Percentiles rank a stretch among this genome's conserved stretches.
phyloP scores from a whole-genome alignment of 257 asterid species.

The Solanum sitiens region DNA sequence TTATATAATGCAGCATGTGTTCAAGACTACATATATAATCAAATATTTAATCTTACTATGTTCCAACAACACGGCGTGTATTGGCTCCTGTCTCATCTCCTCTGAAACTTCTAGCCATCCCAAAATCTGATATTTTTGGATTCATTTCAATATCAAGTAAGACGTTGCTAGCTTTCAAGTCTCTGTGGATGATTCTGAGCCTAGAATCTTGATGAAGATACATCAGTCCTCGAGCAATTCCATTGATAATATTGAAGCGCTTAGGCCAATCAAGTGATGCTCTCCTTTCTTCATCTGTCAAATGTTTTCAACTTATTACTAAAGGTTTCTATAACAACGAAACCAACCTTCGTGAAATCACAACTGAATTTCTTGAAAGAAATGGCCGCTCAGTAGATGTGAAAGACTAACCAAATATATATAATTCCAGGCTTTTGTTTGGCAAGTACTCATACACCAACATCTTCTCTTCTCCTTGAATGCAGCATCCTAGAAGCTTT shows the following conservation, averaged over 20 bases:
- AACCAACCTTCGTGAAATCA: background rate
- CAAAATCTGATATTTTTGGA: slow-evolving; percentile 55
- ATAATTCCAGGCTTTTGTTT: slow-evolving; percentile 20
- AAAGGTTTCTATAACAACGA: background rate
- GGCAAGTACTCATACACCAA: slow-evolving; percentile 27
- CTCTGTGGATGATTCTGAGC: slow-evolving; percentile 32
- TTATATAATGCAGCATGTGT: background rate
- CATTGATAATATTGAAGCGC: slow-evolving; percentile 29
- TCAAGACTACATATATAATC: background rate
- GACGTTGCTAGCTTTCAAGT: slow-evolving; percentile 44
- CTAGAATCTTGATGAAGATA: slow-evolving; percentile 53
- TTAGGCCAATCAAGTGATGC: slow-evolving; percentile 30
- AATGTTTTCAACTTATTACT: background rate
- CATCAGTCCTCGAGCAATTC: slow-evolving; percentile 37
- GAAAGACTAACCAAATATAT: slow-evolving; percentile 12
- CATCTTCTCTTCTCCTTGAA: slow-evolving; percentile 20
- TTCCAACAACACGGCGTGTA: slow-evolving; percentile 39
- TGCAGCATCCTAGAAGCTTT: slow-evolving; percentile 26
- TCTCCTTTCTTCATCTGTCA: slow-evolving; percentile 16
- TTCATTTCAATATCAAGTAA: slow-evolving; percentile 31
- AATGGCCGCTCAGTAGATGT: background rate
- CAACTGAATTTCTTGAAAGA: background rate
- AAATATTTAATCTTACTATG: slow-evolving; percentile 22
- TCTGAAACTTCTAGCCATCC: slow-evolving; percentile 31
- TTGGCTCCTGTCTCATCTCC: slow-evolving; percentile 33